Evolutionary conservation across 768 basidiomycete species (phyloP), one percentile per base, ranked within the genome.

Genomic region (Rhodocollybia butyracea): DNA sequence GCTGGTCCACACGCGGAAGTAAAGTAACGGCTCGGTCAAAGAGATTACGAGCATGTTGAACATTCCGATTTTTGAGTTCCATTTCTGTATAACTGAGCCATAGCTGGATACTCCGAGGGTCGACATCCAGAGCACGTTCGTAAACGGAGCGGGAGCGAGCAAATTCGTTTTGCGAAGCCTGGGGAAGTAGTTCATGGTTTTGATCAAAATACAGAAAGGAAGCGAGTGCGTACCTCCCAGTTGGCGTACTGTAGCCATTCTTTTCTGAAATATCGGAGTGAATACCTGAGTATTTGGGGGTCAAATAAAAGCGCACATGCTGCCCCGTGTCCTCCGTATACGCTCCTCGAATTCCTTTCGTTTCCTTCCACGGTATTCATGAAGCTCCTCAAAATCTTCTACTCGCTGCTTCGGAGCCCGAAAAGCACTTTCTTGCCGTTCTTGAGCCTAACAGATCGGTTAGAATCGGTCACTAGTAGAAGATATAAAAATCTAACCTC

Each of bases 1-100:
- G 80, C 66, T 96, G 90, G 69, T 99, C 95, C 46, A 99, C 86
- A 42, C 97, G 88, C 10, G 97, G 97, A 24, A 99, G 85, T 1
- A 98, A 80, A 5, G 96, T 99, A 59, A 99, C 94, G 2, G 94
- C 94, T 60, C 97, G 85, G 75, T 99, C 97, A 69, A 92, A 98
- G 22, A 98, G 80, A 72, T 99, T 99, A 48, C 97, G 88, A 0
- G 97, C 88, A 62, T 98, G 97, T 65, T 96, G 91, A 51, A 99
- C 92, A 65, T 99, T 98, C 59, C 97, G 91, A 5, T 91, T 89
- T 73, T 98, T 98, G 61, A 99, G 82, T 70, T 99, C 97, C 90
- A 94, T 94, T 70, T 99, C 96, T 5, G 91, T 88, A 72, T 96
- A 97, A 62, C 84, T 85, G 50, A 96, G 77, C 97, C 97, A 99